These are phyloP conservation scores for Periconia digitata DNA, from an alignment of 2,329 filamentous ascomycete species.

Conservation along the genomic window DNA sequence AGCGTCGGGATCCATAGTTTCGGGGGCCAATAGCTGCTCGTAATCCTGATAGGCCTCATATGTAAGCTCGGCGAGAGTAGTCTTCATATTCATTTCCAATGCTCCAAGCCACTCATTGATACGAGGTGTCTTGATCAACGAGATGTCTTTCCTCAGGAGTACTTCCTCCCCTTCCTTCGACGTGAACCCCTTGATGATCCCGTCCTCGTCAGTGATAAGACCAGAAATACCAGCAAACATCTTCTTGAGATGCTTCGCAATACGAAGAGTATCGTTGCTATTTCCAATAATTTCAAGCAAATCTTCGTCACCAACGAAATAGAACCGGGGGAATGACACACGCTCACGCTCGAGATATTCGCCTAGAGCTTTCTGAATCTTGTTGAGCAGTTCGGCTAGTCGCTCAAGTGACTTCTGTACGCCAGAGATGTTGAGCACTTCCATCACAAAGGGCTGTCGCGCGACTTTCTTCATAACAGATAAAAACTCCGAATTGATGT, in stretches of 20 bases:
- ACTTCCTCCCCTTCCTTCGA: constrained; percentile 95
- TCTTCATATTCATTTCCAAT: constrained; percentile 90
- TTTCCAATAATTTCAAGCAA: constrained; percentile 99
- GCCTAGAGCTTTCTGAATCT: constrained; percentile 97
- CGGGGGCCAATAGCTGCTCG: constrained; percentile 71
- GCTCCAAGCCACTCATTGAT: constrained; percentile 99
- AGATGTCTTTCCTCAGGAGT: constrained; percentile 85
- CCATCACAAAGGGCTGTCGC: constrained; percentile 91
- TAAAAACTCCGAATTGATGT: constrained; percentile 98
- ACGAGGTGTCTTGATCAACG: constrained; percentile 86
- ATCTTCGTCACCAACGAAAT: constrained; percentile 99
- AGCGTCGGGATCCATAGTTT: constrained; percentile 67
- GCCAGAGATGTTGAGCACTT: constrained; percentile 92
- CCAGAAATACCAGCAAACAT: constrained; percentile 98
- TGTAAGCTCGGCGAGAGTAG: constrained; percentile 85
- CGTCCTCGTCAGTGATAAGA: constrained; percentile 86
- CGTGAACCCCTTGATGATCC: constrained; percentile 85
- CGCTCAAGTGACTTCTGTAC: constrained; percentile 95
- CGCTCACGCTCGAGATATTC: constrained; percentile 98
- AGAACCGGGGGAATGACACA: constrained; percentile 97
- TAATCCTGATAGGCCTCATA: constrained; percentile 85
- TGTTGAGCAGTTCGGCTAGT: constrained; percentile 94
- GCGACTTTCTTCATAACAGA: constrained; percentile 99
- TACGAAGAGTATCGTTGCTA: constrained; percentile 93
- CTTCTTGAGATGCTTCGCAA: constrained; percentile 99